These are phyloP conservation scores for Aleurites moluccanus DNA, from an alignment of 441 rosid species.

Conservation along the genomic window DNA sequence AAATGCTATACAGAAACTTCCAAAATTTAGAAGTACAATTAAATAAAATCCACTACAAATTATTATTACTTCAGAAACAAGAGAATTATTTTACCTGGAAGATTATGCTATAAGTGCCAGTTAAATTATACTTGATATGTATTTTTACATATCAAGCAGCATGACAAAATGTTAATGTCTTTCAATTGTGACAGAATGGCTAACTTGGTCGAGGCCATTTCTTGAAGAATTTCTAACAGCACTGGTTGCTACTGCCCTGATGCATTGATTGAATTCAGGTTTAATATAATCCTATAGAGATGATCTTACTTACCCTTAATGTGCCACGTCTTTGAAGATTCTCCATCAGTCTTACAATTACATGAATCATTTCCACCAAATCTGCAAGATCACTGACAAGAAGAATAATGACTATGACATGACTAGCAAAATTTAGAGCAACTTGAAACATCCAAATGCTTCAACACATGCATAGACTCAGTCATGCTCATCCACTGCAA, in stretches of 20 bases:
- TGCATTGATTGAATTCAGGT: not conserved
- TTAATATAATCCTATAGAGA: constrained; percentile 18
- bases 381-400: constrained; percentile 92
- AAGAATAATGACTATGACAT: constrained; percentile 26
- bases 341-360: constrained; percentile 76
- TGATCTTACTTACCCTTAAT: constrained; percentile 66
- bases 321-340: constrained; percentile 91
- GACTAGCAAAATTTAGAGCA: constrained; percentile 16
- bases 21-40: not conserved
- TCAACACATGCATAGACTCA: not conserved
- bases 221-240: not conserved
- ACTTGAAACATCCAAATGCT: not conserved
- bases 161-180: not conserved
- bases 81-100: not conserved
- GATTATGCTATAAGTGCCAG: not conserved
- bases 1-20: too few relatives aligned
- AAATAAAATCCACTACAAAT: not conserved
- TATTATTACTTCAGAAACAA: not conserved
- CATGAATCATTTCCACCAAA: constrained; percentile 75
- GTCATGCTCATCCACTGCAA: not conserved
- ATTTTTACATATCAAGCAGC: not conserved
- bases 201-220: not conserved
- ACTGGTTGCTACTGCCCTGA: not conserved
- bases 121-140: not conserved
- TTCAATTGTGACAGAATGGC: not conserved